Base-by-base conservation (phyloP, 768 basidiomycete species). In the Suillus paluster region DNA sequence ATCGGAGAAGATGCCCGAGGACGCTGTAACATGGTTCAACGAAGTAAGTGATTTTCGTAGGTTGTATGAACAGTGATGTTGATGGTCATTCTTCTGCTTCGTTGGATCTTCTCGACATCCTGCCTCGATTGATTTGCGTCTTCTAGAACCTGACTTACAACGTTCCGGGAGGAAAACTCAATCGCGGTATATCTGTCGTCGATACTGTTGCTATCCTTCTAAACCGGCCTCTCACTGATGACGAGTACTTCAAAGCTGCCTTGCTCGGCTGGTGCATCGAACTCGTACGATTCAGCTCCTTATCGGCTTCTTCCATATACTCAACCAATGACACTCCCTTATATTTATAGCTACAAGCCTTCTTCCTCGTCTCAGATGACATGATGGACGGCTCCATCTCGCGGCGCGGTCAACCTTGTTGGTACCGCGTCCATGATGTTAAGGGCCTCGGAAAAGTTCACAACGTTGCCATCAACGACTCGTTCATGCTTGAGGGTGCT, bases 301-400 rank as follows among this genome's bases (percentile, higher is more conserved):
- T 56, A 36, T 19, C 45, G n/a, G 36, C 58, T 50, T 48, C 30
- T 15, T 39, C 58, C 34, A 42, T 4, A 49, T 1, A 17, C 12
- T 27, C 45, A 4, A 57, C 34, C 38, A 44, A 23, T 30, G 30
- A 17, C 11, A 25, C 39, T 30, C 15, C 3, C 33, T n/a, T 57
- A 39, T 61, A 36, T 42, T 52, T 36, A 8, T 69, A 97, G 94
- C 86, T 99, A 9, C 97, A 99, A 89, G 95, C 95, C 0, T 97
- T 90, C 78, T 98, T 99, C 89, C 87, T 99, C 60, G 94, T 97
- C 60, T 85, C 94, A 5, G 94, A 99, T 77, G 97, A 99, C 76
- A 95, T 99, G 70, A 99, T 99, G 97, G 97, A 99, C 73, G 75
- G 84, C 21, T 94, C 92, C 52, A 90, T 99, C 68, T 98, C 97